Evolutionary conservation across 192 early-diverging fungal species (phyloP), one percentile per base, ranked within the genome.

Genomic region (Physocladia obscura): DNA sequence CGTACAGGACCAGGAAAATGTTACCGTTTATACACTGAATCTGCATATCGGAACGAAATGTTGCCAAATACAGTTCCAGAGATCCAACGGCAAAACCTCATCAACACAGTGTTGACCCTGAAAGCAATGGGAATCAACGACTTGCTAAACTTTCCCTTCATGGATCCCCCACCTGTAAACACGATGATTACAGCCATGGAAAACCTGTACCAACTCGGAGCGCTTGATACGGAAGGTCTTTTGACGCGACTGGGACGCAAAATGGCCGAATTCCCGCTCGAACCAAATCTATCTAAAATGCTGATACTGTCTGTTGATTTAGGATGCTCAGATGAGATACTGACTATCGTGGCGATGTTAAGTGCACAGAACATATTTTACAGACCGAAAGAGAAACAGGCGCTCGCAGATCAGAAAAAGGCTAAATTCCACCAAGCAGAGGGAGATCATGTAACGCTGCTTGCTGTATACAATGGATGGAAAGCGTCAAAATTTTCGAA

Each of bases 371-470:
- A 94, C 58, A 92, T 99, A 21, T 99, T 95, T 72, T 94, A 95
- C 78, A 84, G 97, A 4, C 97, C 97, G 36, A 97, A 97, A 67
- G 96, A 98, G 54, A 94, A 96, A 52, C 89, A 96, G 67, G 93
- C 93, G 0, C 83, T 89, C 21, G 93, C 95, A 1, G 97, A 99
- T 76, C 82, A 90, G 39, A 97, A 97, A 63, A 94, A 97, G 57
- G 96, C 95, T 31, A 96, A 94, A 74, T 99, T 99, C 74, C 95
- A 95, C 78, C 95, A 97, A 67, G 92, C 95, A 1, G 97, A 99
- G 68, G 95, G 94, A 1, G 97, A 99, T 81, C 97, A 99, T 73
- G 76, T 99, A 19, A 98, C 97, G 2, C 81, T 99, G 49, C 81
- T 99, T 31, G 89, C 96, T 36, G 93, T 98, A 0, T 98, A 96